Conservation (phyloP, 2,329 filamentous ascomycete species). For the Xylariaceae sp. region DNA sequence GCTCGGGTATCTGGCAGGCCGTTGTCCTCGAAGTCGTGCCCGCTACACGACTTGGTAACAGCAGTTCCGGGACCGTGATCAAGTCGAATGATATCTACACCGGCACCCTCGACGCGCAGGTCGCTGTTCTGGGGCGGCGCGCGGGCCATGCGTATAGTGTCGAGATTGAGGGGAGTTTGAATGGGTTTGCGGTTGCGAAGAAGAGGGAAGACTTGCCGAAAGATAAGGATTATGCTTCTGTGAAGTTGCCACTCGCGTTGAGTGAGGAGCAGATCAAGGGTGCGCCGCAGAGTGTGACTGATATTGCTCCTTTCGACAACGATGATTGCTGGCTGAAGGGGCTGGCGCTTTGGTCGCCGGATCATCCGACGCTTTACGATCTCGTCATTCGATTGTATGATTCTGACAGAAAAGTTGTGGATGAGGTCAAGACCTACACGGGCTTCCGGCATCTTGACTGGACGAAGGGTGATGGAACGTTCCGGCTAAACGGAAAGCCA, state of each 20-base stretch:
- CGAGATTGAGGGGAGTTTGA: slow-evolving; percentile 51
- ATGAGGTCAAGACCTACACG: slow-evolving; percentile 56
- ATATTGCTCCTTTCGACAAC: slow-evolving; percentile 34
- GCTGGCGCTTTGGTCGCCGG: slow-evolving; percentile 60
- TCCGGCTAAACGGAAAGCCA: slow-evolving; percentile 55
- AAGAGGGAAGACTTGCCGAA: slow-evolving; percentile 41
- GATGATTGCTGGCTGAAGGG: slow-evolving; percentile 46
- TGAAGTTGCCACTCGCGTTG: slow-evolving; percentile 49
- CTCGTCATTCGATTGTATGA: slow-evolving; percentile 51
- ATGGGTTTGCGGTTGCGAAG: slow-evolving; percentile 44
- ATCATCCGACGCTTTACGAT: slow-evolving; percentile 54
- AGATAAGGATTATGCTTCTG: slow-evolving; percentile 44
- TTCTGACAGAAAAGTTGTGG: slow-evolving; percentile 38
- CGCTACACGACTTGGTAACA: slow-evolving; percentile 47
- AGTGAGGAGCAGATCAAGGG: slow-evolving; percentile 37
- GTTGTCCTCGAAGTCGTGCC: slow-evolving; percentile 57
- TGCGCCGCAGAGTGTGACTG: slow-evolving; percentile 35
- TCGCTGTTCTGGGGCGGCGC: slow-evolving; percentile 47
- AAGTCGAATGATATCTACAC: slow-evolving; percentile 49
- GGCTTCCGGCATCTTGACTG: slow-evolving; percentile 60
- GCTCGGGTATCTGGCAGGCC: slow-evolving; percentile 55
- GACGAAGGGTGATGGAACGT: slow-evolving; percentile 53
- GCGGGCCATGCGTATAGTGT: slow-evolving; percentile 45
- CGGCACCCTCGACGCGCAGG: slow-evolving; percentile 46
- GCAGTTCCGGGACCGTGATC: slow-evolving; percentile 55